Percentiles rank a stretch among this genome's conserved stretches.
Evolutionary conservation across 1,139 yeast species (phyloP).

Genomic region (Kodamaea suecica): DNA sequence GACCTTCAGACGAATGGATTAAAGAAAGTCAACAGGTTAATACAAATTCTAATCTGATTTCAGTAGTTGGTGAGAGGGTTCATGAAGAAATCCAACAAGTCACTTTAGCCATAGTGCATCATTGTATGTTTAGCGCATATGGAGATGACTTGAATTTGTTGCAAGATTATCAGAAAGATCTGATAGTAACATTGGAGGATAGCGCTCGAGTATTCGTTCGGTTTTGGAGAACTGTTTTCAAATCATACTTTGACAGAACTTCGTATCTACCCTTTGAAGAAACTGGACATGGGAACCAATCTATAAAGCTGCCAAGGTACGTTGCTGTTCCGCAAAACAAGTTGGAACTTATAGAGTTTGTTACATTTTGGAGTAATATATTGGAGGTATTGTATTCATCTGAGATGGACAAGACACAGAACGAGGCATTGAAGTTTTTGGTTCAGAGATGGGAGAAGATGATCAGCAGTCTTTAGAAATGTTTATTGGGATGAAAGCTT

Average conservation of each 20-base stretch:
- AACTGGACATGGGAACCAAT: constrained; percentile 20
- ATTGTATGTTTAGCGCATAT: constrained; percentile 52
- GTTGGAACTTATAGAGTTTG: constrained; percentile 36
- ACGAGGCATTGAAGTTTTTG: constrained; percentile 35
- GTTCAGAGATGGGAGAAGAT: constrained; percentile 40
- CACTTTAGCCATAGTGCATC: constrained; percentile 47
- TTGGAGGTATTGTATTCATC: constrained; percentile 39
- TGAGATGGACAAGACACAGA: constrained; percentile 38
- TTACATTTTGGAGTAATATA: constrained; percentile 50
- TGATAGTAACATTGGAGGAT: constrained; percentile 36
- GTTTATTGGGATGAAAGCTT: no score
- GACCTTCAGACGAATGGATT: neutral
- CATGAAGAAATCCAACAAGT: constrained; percentile 43
- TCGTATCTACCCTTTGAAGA: constrained; percentile 27
- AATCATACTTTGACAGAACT: constrained; percentile 34
- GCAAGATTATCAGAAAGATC: constrained; percentile 42
- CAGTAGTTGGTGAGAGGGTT: constrained; percentile 14
- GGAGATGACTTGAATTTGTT: constrained; percentile 55
- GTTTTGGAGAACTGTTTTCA: constrained; percentile 60
- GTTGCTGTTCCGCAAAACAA: constrained; percentile 26
- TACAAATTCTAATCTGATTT: neutral
- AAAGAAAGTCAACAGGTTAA: neutral
- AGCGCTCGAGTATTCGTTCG: constrained; percentile 41
- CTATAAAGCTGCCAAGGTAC: constrained; percentile 19
- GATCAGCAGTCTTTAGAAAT: neutral